Evolutionary conservation across 805 yeast species (phyloP), one percentile per base, ranked within the genome.

Genomic region (Ogataea corticis): DNA sequence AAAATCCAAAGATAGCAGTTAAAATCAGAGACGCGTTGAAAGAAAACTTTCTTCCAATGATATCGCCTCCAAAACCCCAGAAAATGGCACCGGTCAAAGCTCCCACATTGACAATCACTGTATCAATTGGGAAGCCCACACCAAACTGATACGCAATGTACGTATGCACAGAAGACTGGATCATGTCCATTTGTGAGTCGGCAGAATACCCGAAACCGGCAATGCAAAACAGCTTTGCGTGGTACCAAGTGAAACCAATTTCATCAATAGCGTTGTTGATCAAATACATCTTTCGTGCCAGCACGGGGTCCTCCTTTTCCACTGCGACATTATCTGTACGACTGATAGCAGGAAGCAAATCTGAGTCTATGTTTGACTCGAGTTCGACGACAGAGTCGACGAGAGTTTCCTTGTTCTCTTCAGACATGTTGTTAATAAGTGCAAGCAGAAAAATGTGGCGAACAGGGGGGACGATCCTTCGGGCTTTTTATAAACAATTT

Each of bases 191-290:
- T 51, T 73, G 72, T n/a, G 79, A 70, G 46, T 77, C 79, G 10
- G 70, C 75, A 14, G 73, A 67, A 47, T 74, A 76, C 4, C 81
- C 81, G 64, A 71, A 68, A 3, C 80, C 80, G 31, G 74, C 73
- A 4, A 76, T 52, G 45, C 68, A 67, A 55, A 74, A 72, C 21
- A 72, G 58, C 55, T 69, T 70, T 49, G 68, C 56, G 49, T 76
- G 80, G 52, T 70, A 74, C 63, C 72, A 68, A 3, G 83, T 76
- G 62, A 78, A 73, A 0, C 82, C 82, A 42, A 77, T 76, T 52
- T 77, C 79, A 51, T 77, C 79, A 49, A 77, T 67, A 15, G 82
- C 76, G 39, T 70, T 57, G 58, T 75, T 75, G 36, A 75, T 57
- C 10, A 75, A 57, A 34, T 53, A 61, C 63, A 72, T 67, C 49